phyloP scores from a whole-genome alignment of 805 yeast genomes.

The Lipomyces sp. region DNA sequence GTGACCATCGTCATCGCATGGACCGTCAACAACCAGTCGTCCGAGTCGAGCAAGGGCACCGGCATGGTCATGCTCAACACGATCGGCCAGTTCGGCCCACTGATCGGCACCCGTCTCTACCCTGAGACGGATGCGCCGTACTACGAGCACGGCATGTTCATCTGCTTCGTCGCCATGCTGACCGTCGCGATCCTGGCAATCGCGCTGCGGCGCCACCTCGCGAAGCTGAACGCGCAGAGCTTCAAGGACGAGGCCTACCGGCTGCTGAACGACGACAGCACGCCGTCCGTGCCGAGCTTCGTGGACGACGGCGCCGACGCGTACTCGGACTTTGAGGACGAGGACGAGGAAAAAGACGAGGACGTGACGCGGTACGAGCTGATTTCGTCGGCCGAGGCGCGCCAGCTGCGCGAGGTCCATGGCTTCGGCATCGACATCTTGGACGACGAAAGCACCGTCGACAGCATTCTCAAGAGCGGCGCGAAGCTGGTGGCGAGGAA shows the following conservation, averaged over 20 bases:
- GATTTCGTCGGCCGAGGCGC: slow-evolving; percentile 23
- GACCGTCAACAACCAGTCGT: slow-evolving; percentile 35
- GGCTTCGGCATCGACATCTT: slow-evolving; percentile 27
- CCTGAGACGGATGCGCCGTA: slow-evolving; percentile 31
- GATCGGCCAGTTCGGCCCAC: slow-evolving; percentile 36
- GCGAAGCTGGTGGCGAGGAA: slow-evolving; percentile 20
- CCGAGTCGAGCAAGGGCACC: slow-evolving; percentile 35
- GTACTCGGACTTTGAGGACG: slow-evolving; percentile 6
- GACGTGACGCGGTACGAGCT: slow-evolving; percentile 22
- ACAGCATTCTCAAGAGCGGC: slow-evolving; percentile 20
- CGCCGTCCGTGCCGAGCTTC: slow-evolving; percentile 2
- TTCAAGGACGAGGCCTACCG: slow-evolving; percentile 17
- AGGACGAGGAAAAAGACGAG: slow-evolving; percentile 21
- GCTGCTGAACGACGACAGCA: slow-evolving; percentile 11
- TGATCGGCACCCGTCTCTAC: slow-evolving; percentile 34
- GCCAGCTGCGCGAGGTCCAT: slow-evolving; percentile 25
- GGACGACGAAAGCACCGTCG: slow-evolving; percentile 25
- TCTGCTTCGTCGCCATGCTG: slow-evolving; percentile 22
- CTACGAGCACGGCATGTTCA: slow-evolving; percentile 27
- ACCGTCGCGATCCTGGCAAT: slow-evolving; percentile 26
- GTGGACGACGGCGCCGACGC: slow-evolving; percentile 19
- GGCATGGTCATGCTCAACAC: slow-evolving; percentile 34
- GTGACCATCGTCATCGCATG: slow-evolving; percentile 33
- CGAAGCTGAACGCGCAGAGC: slow-evolving; percentile 18
- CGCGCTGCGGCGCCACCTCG: slow-evolving; percentile 24